Base-by-base conservation (phyloP, 805 yeast species). In the Candida pini region DNA sequence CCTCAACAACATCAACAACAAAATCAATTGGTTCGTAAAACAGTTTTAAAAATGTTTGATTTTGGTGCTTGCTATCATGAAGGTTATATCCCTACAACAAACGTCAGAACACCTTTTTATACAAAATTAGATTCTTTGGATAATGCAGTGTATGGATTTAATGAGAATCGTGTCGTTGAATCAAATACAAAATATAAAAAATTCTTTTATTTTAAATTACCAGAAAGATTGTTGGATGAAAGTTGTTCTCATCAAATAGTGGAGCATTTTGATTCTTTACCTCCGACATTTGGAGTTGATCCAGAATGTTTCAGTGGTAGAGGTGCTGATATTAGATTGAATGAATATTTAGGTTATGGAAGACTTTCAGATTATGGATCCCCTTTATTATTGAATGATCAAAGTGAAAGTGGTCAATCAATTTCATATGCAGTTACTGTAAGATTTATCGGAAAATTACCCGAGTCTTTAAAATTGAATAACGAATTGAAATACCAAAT, bases 201-300 rank as follows among this genome's bases (percentile, higher is more conserved):
- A 51, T 73, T 69, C 39, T 73, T 76, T 48, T 67, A 70, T 13
- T 76, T 76, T 51, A 71, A 65, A 47, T 63, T 76, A 28, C 83
- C 83, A 0, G 54, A 61, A 15, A 63, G 62, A 38, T 53, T 75
- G 29, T 51, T 76, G 10, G 81, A 76, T 43, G 64, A 64, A 24
- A 47, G 65, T 2, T 76, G 82, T 45, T 59, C 66, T 10, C 69
- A 72, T 39, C 55, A 53, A 34, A 40, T 53, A 41, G 25, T 36
- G 39, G 30, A 63, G 47, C 53, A 56, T 18, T 61, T 60, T 39
- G 55, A 53, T 37, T 37, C 48, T 15, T 38, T 62, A 28, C 69
- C 70, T 2, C 70, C 70, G n/a, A 53, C 66, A 10, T 49, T 62
- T 39, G 69, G 69, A 17, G 37, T 62, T 3, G 62, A 61, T 38